These are phyloP conservation scores for Solanum tarapatanum DNA, from an alignment of 257 asterid genomes.

Conservation along the genomic window DNA sequence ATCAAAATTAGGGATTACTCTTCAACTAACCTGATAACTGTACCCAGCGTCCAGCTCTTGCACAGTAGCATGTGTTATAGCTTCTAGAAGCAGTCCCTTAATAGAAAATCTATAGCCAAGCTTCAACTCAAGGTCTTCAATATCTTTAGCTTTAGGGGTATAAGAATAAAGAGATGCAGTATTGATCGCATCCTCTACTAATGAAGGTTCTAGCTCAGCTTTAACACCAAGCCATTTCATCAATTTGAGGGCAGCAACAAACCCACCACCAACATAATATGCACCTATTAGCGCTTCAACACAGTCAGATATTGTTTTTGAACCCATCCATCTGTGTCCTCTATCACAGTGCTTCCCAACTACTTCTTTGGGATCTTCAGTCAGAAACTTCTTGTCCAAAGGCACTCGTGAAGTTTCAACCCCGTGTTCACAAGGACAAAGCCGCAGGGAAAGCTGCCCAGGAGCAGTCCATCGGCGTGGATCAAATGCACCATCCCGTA, in stretches of 20 bases:
- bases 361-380: constrained; percentile 38
- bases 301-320: constrained; percentile 85
- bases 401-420: constrained; percentile 71
- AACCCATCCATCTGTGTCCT: constrained; percentile 90
- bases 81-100: constrained; percentile 85
- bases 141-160: constrained; percentile 39
- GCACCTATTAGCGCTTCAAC: constrained; percentile 96
- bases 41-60: constrained; percentile 31
- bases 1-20: not conserved
- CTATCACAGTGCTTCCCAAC: constrained; percentile 77
- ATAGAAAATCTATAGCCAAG: constrained; percentile 49
- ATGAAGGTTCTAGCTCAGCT: constrained; percentile 38
- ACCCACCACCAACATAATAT: constrained; percentile 78
- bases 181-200: constrained; percentile 46
- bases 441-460: constrained; percentile 70
- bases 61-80: constrained; percentile 62
- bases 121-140: constrained; percentile 50
- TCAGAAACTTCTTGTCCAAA: constrained; percentile 29
- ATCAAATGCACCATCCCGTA: constrained; percentile 69
- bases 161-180: constrained; percentile 53
- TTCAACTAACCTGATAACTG: constrained; percentile 46
- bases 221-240: constrained; percentile 91
- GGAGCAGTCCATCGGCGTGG: constrained; percentile 94
- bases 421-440: constrained; percentile 55
- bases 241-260: constrained; percentile 50